Evolutionary conservation across 768 basidiomycete genomes (phyloP).

Genomic region (Hericium alpestre): DNA sequence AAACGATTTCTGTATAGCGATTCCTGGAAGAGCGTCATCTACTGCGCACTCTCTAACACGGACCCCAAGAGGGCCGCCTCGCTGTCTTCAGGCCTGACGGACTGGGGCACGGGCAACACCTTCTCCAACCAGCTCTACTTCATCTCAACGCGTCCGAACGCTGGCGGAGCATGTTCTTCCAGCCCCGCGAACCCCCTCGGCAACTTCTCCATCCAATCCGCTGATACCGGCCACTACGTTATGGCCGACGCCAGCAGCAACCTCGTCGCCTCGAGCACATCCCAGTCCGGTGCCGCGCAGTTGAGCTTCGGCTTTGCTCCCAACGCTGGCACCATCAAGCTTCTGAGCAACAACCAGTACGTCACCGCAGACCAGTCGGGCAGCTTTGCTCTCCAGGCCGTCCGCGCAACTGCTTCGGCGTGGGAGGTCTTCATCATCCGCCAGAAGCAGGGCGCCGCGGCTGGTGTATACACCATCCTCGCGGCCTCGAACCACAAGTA

Average conservation of each 20-base stretch:
- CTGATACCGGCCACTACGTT: constrained; percentile 14
- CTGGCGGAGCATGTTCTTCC: constrained; percentile 19
- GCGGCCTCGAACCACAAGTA: constrained; percentile 24
- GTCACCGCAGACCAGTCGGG: constrained; percentile 25
- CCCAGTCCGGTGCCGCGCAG: constrained; percentile 13
- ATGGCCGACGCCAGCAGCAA: constrained; percentile 17
- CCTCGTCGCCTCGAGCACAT: constrained; percentile 17
- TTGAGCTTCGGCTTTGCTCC: constrained; percentile 22
- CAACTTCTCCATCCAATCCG: constrained; percentile 20
- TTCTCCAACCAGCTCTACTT: constrained; percentile 24
- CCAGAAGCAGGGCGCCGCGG: constrained; percentile 16
- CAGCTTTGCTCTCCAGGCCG: constrained; percentile 19
- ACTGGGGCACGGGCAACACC: constrained; percentile 25
- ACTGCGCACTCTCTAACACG: constrained; percentile 23
- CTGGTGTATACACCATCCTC: constrained; percentile 22
- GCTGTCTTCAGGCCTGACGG: constrained; percentile 21
- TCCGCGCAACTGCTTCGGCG: constrained; percentile 17
- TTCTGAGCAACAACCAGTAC: constrained; percentile 16
- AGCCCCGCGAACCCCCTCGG: constrained; percentile 20
- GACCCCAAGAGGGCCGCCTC: constrained; percentile 19
- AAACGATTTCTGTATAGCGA: constrained; percentile 7
- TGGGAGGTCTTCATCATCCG: constrained; percentile 24
- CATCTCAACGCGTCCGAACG: constrained; percentile 22
- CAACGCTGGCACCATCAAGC: constrained; percentile 21
- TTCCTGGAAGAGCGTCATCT: constrained; percentile 26